Percentiles rank a stretch among this genome's conserved stretches.
Evolutionary conservation across 2,329 filamentous ascomycete species (phyloP).

Genomic region (Laburnicola sp.): DNA sequence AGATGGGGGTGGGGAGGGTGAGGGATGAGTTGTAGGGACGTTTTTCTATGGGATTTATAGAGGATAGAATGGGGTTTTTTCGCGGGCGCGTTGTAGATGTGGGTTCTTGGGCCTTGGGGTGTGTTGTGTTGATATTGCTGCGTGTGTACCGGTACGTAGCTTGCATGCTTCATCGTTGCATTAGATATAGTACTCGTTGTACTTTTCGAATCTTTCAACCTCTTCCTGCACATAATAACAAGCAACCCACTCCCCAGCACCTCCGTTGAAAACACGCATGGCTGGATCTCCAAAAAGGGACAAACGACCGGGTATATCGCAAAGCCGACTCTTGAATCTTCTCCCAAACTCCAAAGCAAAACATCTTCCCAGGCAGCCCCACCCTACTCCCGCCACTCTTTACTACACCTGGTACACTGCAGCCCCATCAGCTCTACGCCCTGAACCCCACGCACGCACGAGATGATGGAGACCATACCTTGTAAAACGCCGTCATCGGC

Average conservation of each 20-base stretch:
- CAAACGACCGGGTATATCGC: constrained; percentile 5
- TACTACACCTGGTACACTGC: constrained; percentile 49
- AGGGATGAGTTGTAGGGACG: no score
- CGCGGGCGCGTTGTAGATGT: no score
- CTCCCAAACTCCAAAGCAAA: constrained; percentile 7
- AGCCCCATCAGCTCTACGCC: constrained; percentile 7
- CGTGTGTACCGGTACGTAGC: no score
- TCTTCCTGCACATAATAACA: no score
- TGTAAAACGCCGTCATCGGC: constrained; percentile 96
- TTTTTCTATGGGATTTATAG: no score
- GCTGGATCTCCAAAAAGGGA: neutral
- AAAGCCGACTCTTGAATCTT: neutral
- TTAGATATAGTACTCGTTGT: no score
- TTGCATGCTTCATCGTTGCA: no score
- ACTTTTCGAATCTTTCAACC: no score
- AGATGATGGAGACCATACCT: constrained; percentile 55
- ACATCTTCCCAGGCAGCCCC: neutral
- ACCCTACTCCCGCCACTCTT: constrained; percentile 50
- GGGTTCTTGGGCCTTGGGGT: no score
- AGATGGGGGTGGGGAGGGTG: no score
- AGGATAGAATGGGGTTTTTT: no score
- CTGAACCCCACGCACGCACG: neutral
- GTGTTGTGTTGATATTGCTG: no score
- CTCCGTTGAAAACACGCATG: neutral
- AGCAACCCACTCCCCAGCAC: neutral